Base-by-base conservation (phyloP, 2,329 filamentous ascomycete genomes). In the Monosporascus sp. region DNA sequence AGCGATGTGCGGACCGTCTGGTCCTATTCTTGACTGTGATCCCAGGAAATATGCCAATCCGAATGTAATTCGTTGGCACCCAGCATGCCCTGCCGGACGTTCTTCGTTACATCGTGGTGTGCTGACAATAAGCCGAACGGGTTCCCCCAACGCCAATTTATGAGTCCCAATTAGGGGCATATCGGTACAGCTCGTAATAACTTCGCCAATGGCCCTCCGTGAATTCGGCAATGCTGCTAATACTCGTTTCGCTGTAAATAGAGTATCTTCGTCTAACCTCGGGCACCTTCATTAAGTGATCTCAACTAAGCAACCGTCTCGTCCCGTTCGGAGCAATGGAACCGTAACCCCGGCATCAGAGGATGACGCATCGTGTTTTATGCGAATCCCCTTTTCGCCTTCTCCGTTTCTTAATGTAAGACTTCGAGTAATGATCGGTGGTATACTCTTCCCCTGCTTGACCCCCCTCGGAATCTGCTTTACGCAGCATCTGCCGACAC, bases 401-500 rank as follows among this genome's bases (percentile, higher is more conserved):
- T 51, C 65, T 65, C 46, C 63, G 64, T 49, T 68, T 69, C 49
- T 63, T 67, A 41, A 68, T 66, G 22, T 65, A 64, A 54, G 53
- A 63, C 59, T 56, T 67, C 60, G 48, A 62, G 51, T 65, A 66
- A 2, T 60, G 62, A 44, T 76, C 73, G 39, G 72, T 70, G 51
- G 74, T 76, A 58, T 73, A 72, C 24, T 74, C 69, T 17, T 76
- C 70, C 18, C 73, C 69, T 17, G 63, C 65, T 7, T 73, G 70
- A 20, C 61, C 61, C 24, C 73, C 68, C 20, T 65, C 64, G 3
- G 74, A 71, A 62, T 85, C 82, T 56, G 93, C 88, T 62, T 84
- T 88, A 56, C 85, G 80, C 53, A 94, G 83, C 73, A 95, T 90
- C 69, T 94, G 89, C 55, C 89, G 81, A 66, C 89, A 93, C 52